These are phyloP conservation scores for Pythium pectinolyticum DNA, from an alignment of 352 stramenopile genomes.

Conservation along the genomic window DNA sequence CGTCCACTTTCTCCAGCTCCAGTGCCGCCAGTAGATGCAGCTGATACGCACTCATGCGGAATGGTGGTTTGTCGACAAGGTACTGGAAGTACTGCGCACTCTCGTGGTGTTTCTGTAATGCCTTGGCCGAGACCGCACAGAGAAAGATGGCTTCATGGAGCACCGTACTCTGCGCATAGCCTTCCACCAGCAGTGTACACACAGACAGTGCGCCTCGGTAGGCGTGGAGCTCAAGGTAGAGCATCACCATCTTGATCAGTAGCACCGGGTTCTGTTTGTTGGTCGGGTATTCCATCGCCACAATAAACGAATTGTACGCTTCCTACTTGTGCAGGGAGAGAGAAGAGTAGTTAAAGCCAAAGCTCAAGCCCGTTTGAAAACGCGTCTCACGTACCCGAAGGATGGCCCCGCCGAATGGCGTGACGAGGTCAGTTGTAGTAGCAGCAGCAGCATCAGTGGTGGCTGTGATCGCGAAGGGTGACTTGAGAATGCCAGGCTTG, in stretches of 20 bases:
- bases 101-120: conserved; percentile 53
- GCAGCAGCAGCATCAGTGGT: neutral
- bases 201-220: conserved; percentile 64
- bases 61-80: conserved; percentile 55
- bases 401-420: neutral
- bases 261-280: conserved; percentile 65
- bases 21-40: conserved; percentile 56
- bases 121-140: conserved; percentile 52
- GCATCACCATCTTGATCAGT: conserved; percentile 50
- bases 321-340: conserved; percentile 30
- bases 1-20: conserved; percentile 44
- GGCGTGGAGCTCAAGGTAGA: conserved; percentile 70
- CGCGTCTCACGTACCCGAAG: neutral
- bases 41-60: conserved; percentile 51
- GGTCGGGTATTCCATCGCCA: conserved; percentile 72
- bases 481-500: conserved; percentile 32
- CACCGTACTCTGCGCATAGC: conserved; percentile 37
- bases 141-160: conserved; percentile 69
- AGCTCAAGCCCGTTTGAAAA: neutral
- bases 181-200: conserved; percentile 68
- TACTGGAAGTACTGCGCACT: conserved; percentile 77
- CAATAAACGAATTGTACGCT: conserved; percentile 74
- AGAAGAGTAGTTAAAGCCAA: neutral
- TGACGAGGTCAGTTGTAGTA: no score
- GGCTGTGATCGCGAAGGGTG: neutral